These are phyloP conservation scores for Cardamine occulta DNA, from an alignment of 345 rosid genomes.

Conservation along the genomic window DNA sequence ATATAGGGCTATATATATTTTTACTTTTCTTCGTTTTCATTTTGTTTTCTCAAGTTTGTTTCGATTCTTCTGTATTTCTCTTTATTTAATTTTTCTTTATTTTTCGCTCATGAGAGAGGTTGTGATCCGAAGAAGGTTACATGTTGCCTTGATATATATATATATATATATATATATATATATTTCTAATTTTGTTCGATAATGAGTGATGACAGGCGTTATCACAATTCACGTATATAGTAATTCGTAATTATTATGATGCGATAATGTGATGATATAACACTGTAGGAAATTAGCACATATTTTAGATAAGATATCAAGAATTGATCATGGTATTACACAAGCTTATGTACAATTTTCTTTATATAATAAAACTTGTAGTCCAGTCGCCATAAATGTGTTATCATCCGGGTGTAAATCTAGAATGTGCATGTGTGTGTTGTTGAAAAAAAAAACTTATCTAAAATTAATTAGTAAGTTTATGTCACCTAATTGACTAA, in stretches of 20 bases:
- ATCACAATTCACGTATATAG: not conserved
- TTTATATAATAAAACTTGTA: too few relatives aligned
- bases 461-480: too few relatives aligned
- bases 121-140: constrained; percentile 13
- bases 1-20: constrained; percentile 17
- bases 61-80: constrained; percentile 10
- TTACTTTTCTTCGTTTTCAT: not conserved
- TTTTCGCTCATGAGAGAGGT: constrained; percentile 5
- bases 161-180: too few relatives aligned
- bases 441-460: too few relatives aligned
- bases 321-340: not conserved
- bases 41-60: constrained; percentile 21
- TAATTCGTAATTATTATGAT: not conserved
- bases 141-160: not conserved
- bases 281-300: not conserved
- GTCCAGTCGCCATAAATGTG: too few relatives aligned
- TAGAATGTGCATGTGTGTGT: too few relatives aligned
- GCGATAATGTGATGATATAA: not conserved
- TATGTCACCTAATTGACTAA: not conserved
- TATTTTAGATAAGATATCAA: not conserved
- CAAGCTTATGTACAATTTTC: too few relatives aligned
- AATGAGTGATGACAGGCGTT: not conserved
- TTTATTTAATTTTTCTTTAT: not conserved
- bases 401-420: too few relatives aligned
- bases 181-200: not conserved